A percentile compares a stretch with the other conserved stretches of the same genome.
phyloP scores from a whole-genome alignment of 2,329 filamentous ascomycete genomes.

The Trichoderma simmonsii region DNA sequence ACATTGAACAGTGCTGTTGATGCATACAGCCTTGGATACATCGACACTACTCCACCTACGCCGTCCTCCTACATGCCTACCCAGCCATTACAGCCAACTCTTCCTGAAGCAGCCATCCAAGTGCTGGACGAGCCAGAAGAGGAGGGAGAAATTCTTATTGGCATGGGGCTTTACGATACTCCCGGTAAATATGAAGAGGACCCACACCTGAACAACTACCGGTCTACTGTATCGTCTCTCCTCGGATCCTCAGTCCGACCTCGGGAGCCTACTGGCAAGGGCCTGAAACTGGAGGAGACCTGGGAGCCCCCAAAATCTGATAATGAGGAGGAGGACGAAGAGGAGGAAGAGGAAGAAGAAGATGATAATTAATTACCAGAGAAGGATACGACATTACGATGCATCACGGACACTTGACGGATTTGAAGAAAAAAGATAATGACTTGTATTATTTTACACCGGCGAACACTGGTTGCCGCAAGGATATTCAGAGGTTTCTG shows the following conservation, averaged over 20 bases:
- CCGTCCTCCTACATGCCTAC: slow-evolving; percentile 54
- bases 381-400: not conserved
- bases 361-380: slow-evolving; percentile 24
- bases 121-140: slow-evolving; percentile 52
- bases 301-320: slow-evolving; percentile 69
- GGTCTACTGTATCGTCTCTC: slow-evolving; percentile 53
- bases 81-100: slow-evolving; percentile 46
- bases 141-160: slow-evolving; percentile 71
- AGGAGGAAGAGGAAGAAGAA: slow-evolving; percentile 40
- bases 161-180: slow-evolving; percentile 76
- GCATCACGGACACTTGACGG: not conserved
- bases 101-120: slow-evolving; percentile 49
- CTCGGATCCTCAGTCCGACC: slow-evolving; percentile 48
- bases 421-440: not conserved
- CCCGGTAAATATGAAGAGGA: slow-evolving; percentile 56
- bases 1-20: slow-evolving; percentile 21
- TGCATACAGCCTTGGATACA: slow-evolving; percentile 41
- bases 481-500: not conserved
- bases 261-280: slow-evolving; percentile 59
- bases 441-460: not conserved
- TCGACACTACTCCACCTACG: slow-evolving; percentile 54
- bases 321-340: slow-evolving; percentile 50
- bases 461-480: not conserved
- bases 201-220: slow-evolving; percentile 52
- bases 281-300: slow-evolving; percentile 76